A percentile compares a stretch with the other conserved stretches of the same genome.
Conservation (phyloP, 495 filamentous ascomycete species). For the Podospora pseudocomata region DNA sequence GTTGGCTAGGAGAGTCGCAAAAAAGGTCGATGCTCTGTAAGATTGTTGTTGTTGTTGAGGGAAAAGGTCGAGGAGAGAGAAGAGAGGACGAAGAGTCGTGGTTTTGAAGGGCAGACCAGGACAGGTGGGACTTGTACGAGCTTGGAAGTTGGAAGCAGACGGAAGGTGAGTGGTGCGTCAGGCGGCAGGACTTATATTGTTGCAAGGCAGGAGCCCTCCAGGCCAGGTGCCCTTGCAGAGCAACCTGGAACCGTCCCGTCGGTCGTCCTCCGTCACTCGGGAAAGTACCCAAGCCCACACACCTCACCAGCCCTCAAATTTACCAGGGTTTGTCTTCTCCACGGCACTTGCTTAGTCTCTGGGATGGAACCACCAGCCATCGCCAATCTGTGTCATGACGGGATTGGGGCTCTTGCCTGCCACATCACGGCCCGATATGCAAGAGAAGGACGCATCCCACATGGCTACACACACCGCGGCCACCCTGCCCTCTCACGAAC, state of each 20-base stretch:
- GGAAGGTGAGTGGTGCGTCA: neutral
- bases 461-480: constrained; percentile 5
- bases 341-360: neutral
- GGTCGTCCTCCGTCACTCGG: neutral
- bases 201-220: neutral
- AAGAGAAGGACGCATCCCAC: constrained; percentile 6
- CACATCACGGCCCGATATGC: constrained; percentile 19
- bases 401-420: constrained; percentile 13
- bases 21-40: constrained; percentile 3
- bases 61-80: neutral
- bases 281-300: neutral
- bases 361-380: neutral
- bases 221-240: neutral
- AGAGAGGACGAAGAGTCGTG: neutral
- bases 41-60: neutral
- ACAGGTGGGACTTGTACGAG: neutral
- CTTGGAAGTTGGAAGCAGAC: neutral
- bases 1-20: constrained; percentile 1
- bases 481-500: neutral
- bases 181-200: neutral
- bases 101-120: neutral
- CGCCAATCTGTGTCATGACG: neutral
- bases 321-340: neutral
- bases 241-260: neutral
- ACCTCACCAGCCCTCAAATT: neutral